Evolutionary conservation across 495 filamentous ascomycete species (phyloP).

Genomic region (Daldinia vernicosa): DNA sequence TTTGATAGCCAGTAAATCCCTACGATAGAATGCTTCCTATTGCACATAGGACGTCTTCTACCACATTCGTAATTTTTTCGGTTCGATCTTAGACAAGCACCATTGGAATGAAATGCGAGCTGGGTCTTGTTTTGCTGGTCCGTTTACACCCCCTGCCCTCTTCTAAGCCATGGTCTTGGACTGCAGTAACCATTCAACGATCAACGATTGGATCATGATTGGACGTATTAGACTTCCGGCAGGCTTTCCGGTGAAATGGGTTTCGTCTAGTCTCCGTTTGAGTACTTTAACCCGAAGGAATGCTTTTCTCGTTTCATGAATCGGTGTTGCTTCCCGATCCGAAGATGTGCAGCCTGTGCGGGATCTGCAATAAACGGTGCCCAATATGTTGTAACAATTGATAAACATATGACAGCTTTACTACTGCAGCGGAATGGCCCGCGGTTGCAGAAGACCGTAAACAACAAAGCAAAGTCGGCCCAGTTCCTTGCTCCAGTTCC

Average conservation of each 20-base stretch:
- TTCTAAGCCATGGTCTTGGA: slow-evolving; percentile 29
- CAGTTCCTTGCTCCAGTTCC: background rate
- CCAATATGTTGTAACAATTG: slow-evolving; percentile 31
- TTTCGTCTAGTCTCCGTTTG: slow-evolving; percentile 43
- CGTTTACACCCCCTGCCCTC: background rate
- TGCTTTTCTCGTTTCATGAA: slow-evolving; percentile 40
- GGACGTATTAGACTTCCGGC: slow-evolving; percentile 28
- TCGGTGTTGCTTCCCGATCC: slow-evolving; percentile 40
- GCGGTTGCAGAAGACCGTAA: slow-evolving; percentile 23
- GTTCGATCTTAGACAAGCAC: slow-evolving; percentile 28
- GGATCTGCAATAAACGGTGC: slow-evolving; percentile 23
- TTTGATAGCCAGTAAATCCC: slow-evolving; percentile 9
- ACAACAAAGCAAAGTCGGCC: no score
- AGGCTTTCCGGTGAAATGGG: slow-evolving; percentile 35
- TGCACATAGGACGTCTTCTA: slow-evolving; percentile 15
- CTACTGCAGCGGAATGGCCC: slow-evolving; percentile 39
- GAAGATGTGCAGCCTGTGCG: slow-evolving; percentile 38
- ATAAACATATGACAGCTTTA: slow-evolving; percentile 38
- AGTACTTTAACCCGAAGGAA: slow-evolving; percentile 41
- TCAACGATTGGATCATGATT: slow-evolving; percentile 22
- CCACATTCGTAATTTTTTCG: slow-evolving; percentile 11
- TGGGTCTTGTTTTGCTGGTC: background rate
- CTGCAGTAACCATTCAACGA: background rate
- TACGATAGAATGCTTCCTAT: background rate
- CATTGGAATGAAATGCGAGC: background rate